These are phyloP conservation scores for Cryptococcus sp. DNA, from an alignment of 1,284 basidiomycete species.

Conservation along the genomic window DNA sequence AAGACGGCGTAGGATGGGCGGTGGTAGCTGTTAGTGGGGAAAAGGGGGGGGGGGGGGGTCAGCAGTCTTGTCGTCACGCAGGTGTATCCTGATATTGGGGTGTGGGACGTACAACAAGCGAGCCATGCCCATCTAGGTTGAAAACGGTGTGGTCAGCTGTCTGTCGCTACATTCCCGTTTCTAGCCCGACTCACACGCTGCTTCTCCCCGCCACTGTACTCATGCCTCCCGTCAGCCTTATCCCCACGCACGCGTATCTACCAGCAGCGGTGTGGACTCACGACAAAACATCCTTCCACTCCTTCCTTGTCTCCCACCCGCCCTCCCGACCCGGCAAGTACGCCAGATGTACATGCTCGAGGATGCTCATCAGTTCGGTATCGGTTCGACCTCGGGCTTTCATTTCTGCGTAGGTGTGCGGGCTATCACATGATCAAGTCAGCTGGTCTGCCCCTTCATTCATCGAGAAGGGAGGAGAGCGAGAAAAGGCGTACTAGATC, in stretches of 20 bases:
- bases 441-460: neutral
- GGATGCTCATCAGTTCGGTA: slow-evolving; percentile 66
- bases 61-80: too few species aligned
- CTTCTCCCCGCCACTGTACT: slow-evolving; percentile 85
- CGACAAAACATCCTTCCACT: slow-evolving; percentile 86
- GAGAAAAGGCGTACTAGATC: slow-evolving; percentile 38
- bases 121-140: slow-evolving; percentile 61
- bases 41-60: neutral
- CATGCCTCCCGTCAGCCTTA: slow-evolving; percentile 11
- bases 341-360: slow-evolving; percentile 75
- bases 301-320: slow-evolving; percentile 83
- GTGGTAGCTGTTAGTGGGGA: slow-evolving; percentile 46
- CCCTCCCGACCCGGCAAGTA: slow-evolving; percentile 87
- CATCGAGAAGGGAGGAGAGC: neutral
- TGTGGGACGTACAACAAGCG: slow-evolving; percentile 46
- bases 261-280: slow-evolving; percentile 23
- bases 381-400: slow-evolving; percentile 62
- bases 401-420: slow-evolving; percentile 76
- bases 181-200: slow-evolving; percentile 61
- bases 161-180: neutral
- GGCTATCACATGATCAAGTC: slow-evolving; percentile 57
- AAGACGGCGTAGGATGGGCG: slow-evolving; percentile 48
- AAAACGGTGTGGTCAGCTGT: neutral
- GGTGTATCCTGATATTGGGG: too few species aligned
- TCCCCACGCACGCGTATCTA: slow-evolving; percentile 6